Conservation (phyloP, 306 rosid genomes). For the Morella rubra region DNA sequence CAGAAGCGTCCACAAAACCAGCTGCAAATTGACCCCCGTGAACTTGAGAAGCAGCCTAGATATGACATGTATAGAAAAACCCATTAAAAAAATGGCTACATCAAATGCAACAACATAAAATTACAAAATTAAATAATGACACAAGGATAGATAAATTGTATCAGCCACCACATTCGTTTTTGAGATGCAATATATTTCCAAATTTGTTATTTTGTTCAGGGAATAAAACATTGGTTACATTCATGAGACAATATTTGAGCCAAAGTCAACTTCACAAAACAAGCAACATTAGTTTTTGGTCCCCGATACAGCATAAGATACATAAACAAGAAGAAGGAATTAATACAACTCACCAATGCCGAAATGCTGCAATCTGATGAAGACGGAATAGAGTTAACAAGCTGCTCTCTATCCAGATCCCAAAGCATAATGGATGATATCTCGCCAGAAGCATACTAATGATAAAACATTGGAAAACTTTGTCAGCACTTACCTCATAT, state of each 20-base stretch:
- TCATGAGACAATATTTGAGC: not conserved
- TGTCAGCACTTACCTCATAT: constrained; percentile 22
- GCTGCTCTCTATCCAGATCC: constrained; percentile 96
- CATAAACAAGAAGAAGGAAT: constrained; percentile 8
- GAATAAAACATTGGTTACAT: not conserved
- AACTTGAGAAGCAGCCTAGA: constrained; percentile 96
- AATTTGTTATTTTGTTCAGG: not conserved
- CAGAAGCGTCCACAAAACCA: constrained; percentile 90
- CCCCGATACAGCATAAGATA: constrained; percentile 1
- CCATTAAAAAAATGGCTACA: not conserved
- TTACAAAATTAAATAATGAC: too few relatives aligned
- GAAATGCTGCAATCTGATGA: constrained; percentile 86
- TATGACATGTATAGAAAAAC: constrained; percentile 2
- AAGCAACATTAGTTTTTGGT: not conserved
- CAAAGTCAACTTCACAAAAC: not conserved
- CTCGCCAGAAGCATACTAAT: constrained; percentile 91
- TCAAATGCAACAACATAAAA: not conserved
- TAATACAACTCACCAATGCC: constrained; percentile 67
- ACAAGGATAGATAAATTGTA: not conserved
- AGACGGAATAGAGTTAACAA: constrained; percentile 68
- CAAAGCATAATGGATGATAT: constrained; percentile 71
- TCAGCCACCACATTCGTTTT: not conserved
- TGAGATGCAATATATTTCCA: not conserved
- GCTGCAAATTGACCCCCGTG: constrained; percentile 95
- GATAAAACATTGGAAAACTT: constrained; percentile 26